A percentile compares a stretch with the other conserved stretches of the same genome.
Conservation (phyloP, 2,329 filamentous ascomycete species). For the Myriosclerotinia curreyana region DNA sequence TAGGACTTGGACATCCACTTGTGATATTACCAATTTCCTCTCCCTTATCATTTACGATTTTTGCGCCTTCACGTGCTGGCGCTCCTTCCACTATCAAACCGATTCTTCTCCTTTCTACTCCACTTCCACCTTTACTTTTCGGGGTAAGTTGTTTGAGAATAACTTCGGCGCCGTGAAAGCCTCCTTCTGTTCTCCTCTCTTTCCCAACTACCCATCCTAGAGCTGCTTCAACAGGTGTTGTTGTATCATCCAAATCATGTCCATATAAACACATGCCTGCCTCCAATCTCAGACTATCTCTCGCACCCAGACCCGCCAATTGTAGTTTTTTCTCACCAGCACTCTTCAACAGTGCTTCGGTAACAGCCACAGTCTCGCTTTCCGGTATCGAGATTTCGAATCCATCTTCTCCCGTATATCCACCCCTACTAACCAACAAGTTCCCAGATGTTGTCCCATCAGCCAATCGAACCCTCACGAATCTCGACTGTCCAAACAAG, state of each 20-base stretch:
- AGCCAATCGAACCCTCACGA: constrained; percentile 61
- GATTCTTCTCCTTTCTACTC: constrained; percentile 69
- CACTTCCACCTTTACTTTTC: constrained; percentile 67
- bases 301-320: constrained; percentile 83
- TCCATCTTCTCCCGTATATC: constrained; percentile 97
- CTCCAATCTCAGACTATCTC: constrained; percentile 89
- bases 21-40: constrained; percentile 76
- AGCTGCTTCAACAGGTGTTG: constrained; percentile 64
- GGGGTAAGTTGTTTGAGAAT: constrained; percentile 75
- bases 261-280: constrained; percentile 99
- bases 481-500: constrained; percentile 76
- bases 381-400: constrained; percentile 90
- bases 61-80: constrained; percentile 83
- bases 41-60: constrained; percentile 64
- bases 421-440: constrained; percentile 78
- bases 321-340: constrained; percentile 62
- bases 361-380: constrained; percentile 61
- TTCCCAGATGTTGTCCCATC: constrained; percentile 48
- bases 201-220: constrained; percentile 83
- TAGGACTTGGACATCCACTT: constrained; percentile 85
- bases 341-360: constrained; percentile 53
- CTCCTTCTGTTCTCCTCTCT: constrained; percentile 61
- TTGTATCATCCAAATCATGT: constrained; percentile 85
- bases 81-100: constrained; percentile 81
- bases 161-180: constrained; percentile 81